Conservation (phyloP, 2,329 filamentous ascomycete species). For the Rachicladosporium sp. region DNA sequence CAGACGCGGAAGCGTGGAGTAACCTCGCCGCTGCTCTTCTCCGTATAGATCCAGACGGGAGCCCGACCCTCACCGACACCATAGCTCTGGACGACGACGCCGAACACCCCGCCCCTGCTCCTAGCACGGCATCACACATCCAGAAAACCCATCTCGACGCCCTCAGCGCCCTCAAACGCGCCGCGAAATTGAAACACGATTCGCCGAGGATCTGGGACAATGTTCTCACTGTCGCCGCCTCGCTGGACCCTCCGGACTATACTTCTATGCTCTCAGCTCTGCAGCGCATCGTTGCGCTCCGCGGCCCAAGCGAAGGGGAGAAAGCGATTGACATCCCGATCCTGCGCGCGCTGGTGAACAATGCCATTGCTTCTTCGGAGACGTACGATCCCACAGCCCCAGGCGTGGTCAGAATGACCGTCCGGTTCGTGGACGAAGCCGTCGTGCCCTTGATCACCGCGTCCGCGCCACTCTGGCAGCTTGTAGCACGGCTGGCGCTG, state of each 20-base stretch:
- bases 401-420: slow-evolving; percentile 48
- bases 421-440: slow-evolving; percentile 60
- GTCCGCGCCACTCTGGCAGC: slow-evolving; percentile 62
- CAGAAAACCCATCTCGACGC: slow-evolving; percentile 59
- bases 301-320: slow-evolving; percentile 55
- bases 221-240: slow-evolving; percentile 73
- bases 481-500: slow-evolving; percentile 58
- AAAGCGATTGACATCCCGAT: slow-evolving; percentile 64
- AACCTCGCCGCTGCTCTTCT: slow-evolving; percentile 80
- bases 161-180: slow-evolving; percentile 74
- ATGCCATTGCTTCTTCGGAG: slow-evolving; percentile 46
- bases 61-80: slow-evolving; percentile 5
- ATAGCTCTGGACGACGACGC: slow-evolving; percentile 23
- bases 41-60: slow-evolving; percentile 12
- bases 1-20: slow-evolving; percentile 86
- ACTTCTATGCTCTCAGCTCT: slow-evolving; percentile 65
- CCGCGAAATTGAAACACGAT: slow-evolving; percentile 68
- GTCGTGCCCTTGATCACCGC: slow-evolving; percentile 76
- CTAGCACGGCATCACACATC: slow-evolving; percentile 19
- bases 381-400: slow-evolving; percentile 31
- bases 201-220: slow-evolving; percentile 97
- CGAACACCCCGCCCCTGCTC: slow-evolving; percentile 16
- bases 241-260: slow-evolving; percentile 62
- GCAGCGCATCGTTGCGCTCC: slow-evolving; percentile 62
- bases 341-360: slow-evolving; percentile 57